These are phyloP conservation scores for Tolypocladium amazonense DNA, from an alignment of 2,329 filamentous ascomycete genomes.

Conservation along the genomic window DNA sequence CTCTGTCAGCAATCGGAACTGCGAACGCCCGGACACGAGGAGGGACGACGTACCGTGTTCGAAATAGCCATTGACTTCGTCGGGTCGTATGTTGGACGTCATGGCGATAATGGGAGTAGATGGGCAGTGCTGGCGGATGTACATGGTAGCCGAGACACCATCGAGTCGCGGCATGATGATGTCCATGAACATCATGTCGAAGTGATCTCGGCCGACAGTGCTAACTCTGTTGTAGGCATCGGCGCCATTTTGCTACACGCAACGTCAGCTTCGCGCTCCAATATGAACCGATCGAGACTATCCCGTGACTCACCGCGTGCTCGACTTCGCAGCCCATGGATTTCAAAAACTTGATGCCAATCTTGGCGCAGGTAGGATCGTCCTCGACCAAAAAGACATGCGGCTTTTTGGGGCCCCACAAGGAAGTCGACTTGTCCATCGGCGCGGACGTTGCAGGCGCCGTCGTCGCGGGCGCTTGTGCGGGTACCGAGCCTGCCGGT, in stretches of 20 bases:
- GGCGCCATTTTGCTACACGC: conserved; percentile 54
- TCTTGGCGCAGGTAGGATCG: conserved; percentile 55
- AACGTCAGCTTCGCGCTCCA: conserved; percentile 6
- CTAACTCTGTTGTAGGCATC: conserved; percentile 84
- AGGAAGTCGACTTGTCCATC: conserved; percentile 25
- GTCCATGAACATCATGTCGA: conserved; percentile 72
- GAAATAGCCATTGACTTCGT: conserved; percentile 96
- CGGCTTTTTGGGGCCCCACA: conserved; percentile 55
- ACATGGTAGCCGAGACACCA: conserved; percentile 85
- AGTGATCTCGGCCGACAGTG: conserved; percentile 33
- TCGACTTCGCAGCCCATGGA: conserved; percentile 58
- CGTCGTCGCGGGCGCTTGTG: conserved; percentile 5
- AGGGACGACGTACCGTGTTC: conserved; percentile 62
- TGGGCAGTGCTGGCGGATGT: conserved; percentile 79
- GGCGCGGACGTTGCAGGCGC: conserved; percentile 14
- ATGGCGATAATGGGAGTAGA: conserved; percentile 89
- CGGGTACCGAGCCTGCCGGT: conserved; percentile 15
- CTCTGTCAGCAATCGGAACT: not conserved
- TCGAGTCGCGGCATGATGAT: conserved; percentile 97
- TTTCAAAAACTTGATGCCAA: conserved; percentile 56
- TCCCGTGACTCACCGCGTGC: conserved; percentile 42
- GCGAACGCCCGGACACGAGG: not conserved
- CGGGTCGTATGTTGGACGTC: conserved; percentile 95
- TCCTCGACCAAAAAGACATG: conserved; percentile 87
- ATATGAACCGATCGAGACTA: conserved; percentile 7